Evolutionary conservation across 306 rosid genomes (phyloP).

Genomic region (Urtica urens): DNA sequence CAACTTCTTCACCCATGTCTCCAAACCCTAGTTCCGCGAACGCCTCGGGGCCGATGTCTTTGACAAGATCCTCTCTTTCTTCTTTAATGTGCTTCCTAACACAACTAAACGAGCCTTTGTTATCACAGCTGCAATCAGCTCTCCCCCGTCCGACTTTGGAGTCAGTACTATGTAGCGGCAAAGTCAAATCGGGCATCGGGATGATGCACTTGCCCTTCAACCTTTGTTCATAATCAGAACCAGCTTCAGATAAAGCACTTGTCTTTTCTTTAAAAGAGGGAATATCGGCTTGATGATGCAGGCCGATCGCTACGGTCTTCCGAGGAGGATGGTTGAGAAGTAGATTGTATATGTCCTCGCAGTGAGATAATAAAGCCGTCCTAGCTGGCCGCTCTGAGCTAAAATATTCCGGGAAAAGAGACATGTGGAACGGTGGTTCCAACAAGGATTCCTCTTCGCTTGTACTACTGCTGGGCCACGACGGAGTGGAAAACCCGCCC

Average conservation of each 20-base stretch:
- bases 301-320: slow-evolving; percentile 50
- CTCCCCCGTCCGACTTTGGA: slow-evolving; percentile 51
- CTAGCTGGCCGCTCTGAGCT: slow-evolving; percentile 49
- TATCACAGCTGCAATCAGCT: slow-evolving; percentile 56
- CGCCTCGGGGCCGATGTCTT: slow-evolving; percentile 36
- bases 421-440: slow-evolving; percentile 29
- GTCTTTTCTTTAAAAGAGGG: slow-evolving; percentile 29
- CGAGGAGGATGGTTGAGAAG: slow-evolving; percentile 62
- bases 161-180: slow-evolving; percentile 4
- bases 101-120: slow-evolving; percentile 48
- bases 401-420: slow-evolving; percentile 42
- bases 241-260: slow-evolving; percentile 18
- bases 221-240: slow-evolving; percentile 29
- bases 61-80: slow-evolving; percentile 41
- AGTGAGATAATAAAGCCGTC: slow-evolving; percentile 35
- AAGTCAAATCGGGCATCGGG: slow-evolving; percentile 57
- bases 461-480: slow-evolving; percentile 35
- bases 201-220: slow-evolving; percentile 54
- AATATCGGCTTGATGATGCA: slow-evolving; percentile 59
- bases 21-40: slow-evolving; percentile 43
- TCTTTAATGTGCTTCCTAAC: slow-evolving; percentile 55
- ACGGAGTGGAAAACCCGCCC: slow-evolving; percentile 30
- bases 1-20: slow-evolving; percentile 82
- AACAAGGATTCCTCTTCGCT: slow-evolving; percentile 28
- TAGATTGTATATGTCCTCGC: slow-evolving; percentile 53